A percentile compares a stretch with the other conserved stretches of the same genome.
phyloP scores from a whole-genome alignment of 371 early-diverging fungal genomes.

The Rhizopus delemar region DNA sequence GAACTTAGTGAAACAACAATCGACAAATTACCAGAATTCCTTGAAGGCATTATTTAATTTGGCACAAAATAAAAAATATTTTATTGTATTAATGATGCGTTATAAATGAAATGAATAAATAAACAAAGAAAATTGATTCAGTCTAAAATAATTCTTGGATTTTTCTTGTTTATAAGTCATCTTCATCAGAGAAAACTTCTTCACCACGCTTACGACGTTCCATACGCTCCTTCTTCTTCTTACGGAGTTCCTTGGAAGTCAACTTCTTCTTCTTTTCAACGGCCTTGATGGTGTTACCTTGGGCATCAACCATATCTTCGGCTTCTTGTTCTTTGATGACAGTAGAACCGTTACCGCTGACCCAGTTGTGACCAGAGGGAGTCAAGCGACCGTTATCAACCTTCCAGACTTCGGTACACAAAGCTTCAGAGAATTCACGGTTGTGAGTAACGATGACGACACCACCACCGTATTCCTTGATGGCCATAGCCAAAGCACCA shows the following conservation, averaged over 20 bases:
- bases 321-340: constrained; percentile 39
- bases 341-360: constrained; percentile 46
- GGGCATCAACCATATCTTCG: constrained; percentile 48
- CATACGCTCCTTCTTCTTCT: constrained; percentile 59
- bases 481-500: constrained; percentile 68
- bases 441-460: constrained; percentile 79
- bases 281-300: constrained; percentile 52
- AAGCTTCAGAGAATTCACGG: constrained; percentile 68
- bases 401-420: constrained; percentile 73
- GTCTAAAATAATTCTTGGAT: not conserved
- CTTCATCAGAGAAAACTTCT: constrained; percentile 47
- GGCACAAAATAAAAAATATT: constrained; percentile 1
- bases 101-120: not conserved
- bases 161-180: constrained; percentile 32
- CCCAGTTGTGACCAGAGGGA: constrained; percentile 57
- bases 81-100: not conserved
- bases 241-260: constrained; percentile 50
- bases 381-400: constrained; percentile 67
- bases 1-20: not conserved
- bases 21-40: not conserved
- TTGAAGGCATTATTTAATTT: not conserved
- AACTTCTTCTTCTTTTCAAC: constrained; percentile 51
- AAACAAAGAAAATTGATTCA: not conserved
- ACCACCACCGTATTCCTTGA: constrained; percentile 72
- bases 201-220: constrained; percentile 58